Evolutionary conservation across 169 alveolate genomes (phyloP), one percentile per base, ranked within the genome.

Genomic region (Cryptosporidium canis): DNA sequence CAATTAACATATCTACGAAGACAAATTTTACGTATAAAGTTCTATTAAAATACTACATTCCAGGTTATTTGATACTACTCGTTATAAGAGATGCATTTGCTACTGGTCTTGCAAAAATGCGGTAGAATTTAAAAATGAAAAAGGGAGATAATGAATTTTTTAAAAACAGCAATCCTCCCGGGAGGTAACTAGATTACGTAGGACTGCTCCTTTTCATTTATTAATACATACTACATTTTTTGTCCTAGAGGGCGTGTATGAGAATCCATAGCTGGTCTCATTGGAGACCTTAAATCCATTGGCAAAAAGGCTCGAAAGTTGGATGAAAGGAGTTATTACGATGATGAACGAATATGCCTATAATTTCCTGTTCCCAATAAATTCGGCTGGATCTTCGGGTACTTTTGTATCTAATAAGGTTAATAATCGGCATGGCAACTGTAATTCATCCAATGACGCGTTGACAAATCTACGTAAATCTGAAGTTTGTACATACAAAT

Each of bases 181-280:
- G 61, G 58, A 43, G 82, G 58, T 24, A 66, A 43, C 82, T 66
- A 66, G 82, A 61, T 35, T 61, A 24, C 41, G 68, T 41, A 67
- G 44, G 31, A 67, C 83, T 67, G 21, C 53, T 24, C 66, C 48
- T 47, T 29, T 27, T 27, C 58, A 41, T 16, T 55, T 51, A 51
- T 18, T 14, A 29, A 70, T 70, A 27, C 47, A 37, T 70, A 24
- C 27, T 51, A 24, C 48, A 29, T 37, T 51, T 70, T 70, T 53
- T 70, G 84, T 70, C 84, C 84, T 47, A 35, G 84, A n/a, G 84
- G 84, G 84, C 84, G 66, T 70, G 39, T 70, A 70, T 70, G 84
- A 53, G 47, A 48, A 70, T 29, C 64, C 48, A 24, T 51, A 18
- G 51, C 33, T 16, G 84, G 84, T 70, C 84, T 70, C 84, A 35